These are phyloP conservation scores for Skeletonema potamos DNA, from an alignment of 108 stramenopile species.

Conservation along the genomic window DNA sequence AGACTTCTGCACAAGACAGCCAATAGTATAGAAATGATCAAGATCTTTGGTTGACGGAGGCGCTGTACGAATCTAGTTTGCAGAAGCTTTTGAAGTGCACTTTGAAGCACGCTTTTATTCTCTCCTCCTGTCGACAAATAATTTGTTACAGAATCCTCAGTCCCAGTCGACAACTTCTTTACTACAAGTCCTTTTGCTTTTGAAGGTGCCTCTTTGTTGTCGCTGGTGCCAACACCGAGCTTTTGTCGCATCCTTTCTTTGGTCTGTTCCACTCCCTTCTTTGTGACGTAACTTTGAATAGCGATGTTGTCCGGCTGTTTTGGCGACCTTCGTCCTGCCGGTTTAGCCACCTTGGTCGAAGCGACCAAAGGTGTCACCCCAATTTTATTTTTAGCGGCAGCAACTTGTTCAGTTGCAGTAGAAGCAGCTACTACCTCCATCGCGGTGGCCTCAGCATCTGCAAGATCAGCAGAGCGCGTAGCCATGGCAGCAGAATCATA, in stretches of 20 bases:
- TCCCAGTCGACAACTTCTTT: background rate
- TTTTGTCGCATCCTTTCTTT: conserved; percentile 15
- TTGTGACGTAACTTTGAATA: conserved; percentile 24
- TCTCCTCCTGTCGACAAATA: background rate
- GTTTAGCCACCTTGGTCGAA: background rate
- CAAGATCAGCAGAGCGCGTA: background rate
- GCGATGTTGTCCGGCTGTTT: conserved; percentile 6
- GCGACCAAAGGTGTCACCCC: background rate
- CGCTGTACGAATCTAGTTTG: background rate
- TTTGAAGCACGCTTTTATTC: background rate
- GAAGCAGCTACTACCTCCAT: background rate
- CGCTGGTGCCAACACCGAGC: background rate
- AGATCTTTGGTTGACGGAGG: background rate
- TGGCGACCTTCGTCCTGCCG: background rate
- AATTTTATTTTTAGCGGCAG: background rate
- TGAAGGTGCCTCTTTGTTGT: background rate
- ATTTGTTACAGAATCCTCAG: background rate
- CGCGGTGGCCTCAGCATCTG: background rate
- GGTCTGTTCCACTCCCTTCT: conserved; percentile 23
- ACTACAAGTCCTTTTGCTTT: background rate
- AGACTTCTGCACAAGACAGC: background rate
- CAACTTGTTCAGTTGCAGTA: background rate
- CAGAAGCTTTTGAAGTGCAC: background rate
- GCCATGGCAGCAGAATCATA: conserved; percentile 8
- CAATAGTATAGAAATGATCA: background rate